A percentile compares a stretch with the other conserved stretches of the same genome.
Conservation (phyloP, 768 basidiomycete genomes). For the Kockovaella imperatae region DNA sequence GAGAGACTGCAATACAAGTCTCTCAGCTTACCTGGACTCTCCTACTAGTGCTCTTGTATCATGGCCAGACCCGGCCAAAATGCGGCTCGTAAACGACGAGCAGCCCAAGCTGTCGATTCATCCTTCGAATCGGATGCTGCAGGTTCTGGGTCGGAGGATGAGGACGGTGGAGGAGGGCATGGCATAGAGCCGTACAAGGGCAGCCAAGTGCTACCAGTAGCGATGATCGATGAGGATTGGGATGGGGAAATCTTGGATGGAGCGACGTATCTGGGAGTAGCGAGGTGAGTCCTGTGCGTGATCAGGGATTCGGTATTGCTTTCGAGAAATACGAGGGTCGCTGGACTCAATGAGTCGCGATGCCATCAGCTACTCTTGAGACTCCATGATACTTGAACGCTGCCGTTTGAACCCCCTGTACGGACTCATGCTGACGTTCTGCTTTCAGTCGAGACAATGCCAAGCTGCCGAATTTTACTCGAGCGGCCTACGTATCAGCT, state of each 20-base stretch:
- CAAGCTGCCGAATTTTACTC: constrained; percentile 19
- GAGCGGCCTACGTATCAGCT: constrained; percentile 7
- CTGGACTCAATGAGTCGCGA: no score
- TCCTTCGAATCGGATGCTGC: background rate
- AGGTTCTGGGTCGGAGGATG: background rate
- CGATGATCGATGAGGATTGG: constrained; percentile 37
- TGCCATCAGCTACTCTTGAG: no score
- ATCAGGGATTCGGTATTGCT: background rate
- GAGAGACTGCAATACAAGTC: no score
- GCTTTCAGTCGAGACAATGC: constrained; percentile 12
- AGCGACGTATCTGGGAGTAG: constrained; percentile 39
- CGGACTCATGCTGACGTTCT: background rate
- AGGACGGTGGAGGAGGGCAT: constrained; percentile 1
- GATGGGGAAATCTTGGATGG: constrained; percentile 42
- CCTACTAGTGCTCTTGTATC: background rate
- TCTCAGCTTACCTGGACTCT: no score
- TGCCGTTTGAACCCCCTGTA: no score
- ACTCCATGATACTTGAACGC: no score
- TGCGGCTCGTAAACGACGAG: background rate
- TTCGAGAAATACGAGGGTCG: no score
- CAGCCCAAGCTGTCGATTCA: background rate
- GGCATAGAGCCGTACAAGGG: constrained; percentile 7
- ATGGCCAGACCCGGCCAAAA: background rate
- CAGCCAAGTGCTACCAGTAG: constrained; percentile 44
- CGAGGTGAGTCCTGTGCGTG: constrained; percentile 4